Conservation (phyloP, 306 rosid genomes). For the Castanea mollissima region DNA sequence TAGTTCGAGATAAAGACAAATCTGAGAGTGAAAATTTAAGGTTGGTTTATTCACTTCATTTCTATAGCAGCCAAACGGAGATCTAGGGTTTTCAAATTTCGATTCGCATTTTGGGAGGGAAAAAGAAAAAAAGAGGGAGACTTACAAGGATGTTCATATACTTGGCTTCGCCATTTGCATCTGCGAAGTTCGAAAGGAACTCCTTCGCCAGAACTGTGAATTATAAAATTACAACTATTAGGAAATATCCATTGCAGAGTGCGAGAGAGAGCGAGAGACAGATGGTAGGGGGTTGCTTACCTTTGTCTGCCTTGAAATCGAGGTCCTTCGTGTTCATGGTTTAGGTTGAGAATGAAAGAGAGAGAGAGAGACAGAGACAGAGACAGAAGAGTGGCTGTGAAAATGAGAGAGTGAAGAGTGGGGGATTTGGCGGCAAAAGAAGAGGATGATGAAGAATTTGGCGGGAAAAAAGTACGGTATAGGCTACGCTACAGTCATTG, state of each 20-base stretch:
- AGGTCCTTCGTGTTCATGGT: conserved; percentile 56
- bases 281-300: conserved; percentile 29
- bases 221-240: neutral
- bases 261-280: neutral
- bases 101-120: neutral
- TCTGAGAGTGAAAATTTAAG: neutral
- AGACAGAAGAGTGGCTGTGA: neutral
- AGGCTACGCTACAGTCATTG: neutral
- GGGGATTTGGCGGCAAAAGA: conserved; percentile 61
- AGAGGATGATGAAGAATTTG: conserved; percentile 34
- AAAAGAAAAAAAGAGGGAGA: neutral
- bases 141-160: conserved; percentile 72
- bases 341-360: conserved; percentile 9
- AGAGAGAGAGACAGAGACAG: too few relatives aligned
- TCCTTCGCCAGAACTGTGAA: conserved; percentile 66
- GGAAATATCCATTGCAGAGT: neutral
- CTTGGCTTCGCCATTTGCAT: conserved; percentile 63
- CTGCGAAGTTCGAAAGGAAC: conserved; percentile 79
- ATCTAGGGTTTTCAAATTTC: conserved; percentile 12
- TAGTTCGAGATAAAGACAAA: neutral
- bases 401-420: neutral
- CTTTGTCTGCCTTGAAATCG: conserved; percentile 66
- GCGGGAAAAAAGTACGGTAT: conserved; percentile 60
- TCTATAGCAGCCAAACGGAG: conserved; percentile 7
- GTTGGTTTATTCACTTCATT: neutral